Base-by-base conservation (phyloP, 2,329 filamentous ascomycete genomes). In the Daldinia sp. region DNA sequence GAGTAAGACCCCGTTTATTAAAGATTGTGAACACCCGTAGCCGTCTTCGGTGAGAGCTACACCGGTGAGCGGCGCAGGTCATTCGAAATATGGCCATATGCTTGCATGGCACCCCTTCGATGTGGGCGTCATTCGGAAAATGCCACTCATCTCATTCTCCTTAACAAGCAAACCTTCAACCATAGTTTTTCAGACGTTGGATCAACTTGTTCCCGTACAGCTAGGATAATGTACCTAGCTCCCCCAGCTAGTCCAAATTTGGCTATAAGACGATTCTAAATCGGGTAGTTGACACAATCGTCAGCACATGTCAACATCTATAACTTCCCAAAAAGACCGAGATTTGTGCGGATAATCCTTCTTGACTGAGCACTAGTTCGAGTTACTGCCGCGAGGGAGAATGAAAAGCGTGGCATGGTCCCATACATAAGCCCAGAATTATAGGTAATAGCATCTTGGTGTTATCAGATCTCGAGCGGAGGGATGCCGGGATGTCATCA, bases 391-490 rank as follows among this genome's bases (percentile, higher is more conserved):
- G 64, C 39, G 66, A 64, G 63, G 6, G 41, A 65, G 41, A 71
- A 61, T 55, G 59, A 60, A 65, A 62, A 48, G 62, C 60, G 50
- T 64, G 67, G 61, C 58, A 63, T 44, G 63, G 63, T 56, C 42
- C 60, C 26, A 51, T 54, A 20, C 67, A 71, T 69, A 60, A 55
- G 65, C 62, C 62, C 68, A 70, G 67, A 64, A 59, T 66, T 61
- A 65, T 68, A 64, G 67, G 54, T 58, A 48, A 67, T 54, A 63
- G 42, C 33, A 70, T 65, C 68, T 63, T 69, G 68, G 65, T 66
- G 60, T 65, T 67, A 72, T 70, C 63, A 72, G 70, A 72, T 72
- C 70, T 72, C 51, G 65, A 56, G 62, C 63, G 51, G 65, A 69
- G 63, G 59, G 68, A 42, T 69, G 62, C 70, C 50, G 63, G 68